phyloP scores from a whole-genome alignment of 768 basidiomycete genomes.

The Roridomyces roridus region DNA sequence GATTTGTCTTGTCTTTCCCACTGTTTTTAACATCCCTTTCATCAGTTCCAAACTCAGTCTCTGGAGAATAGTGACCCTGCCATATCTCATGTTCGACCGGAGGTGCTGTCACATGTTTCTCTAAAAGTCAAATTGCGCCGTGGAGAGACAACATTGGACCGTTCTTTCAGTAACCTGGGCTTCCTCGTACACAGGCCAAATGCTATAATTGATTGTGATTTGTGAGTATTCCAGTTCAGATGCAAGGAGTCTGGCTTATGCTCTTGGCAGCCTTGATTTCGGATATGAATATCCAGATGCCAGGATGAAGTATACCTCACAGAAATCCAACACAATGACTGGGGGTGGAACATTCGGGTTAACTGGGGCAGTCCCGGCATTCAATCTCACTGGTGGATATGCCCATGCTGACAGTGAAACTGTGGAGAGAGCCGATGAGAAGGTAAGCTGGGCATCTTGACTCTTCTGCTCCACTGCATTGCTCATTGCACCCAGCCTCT shows the following conservation, averaged over 20 bases:
- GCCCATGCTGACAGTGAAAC: background rate
- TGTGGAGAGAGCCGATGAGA: conserved; percentile 1
- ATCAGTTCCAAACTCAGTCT: conserved; percentile 6
- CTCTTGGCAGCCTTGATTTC: background rate
- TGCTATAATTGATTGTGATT: conserved; percentile 3
- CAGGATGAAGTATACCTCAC: background rate
- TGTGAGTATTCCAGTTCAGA: background rate
- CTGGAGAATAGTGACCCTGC: background rate
- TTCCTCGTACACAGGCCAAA: conserved; percentile 2
- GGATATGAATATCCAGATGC: background rate
- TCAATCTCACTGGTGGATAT: background rate
- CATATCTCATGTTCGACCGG: background rate
- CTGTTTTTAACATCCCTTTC: background rate
- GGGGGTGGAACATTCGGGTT: background rate
- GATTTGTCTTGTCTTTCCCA: too few relatives aligned
- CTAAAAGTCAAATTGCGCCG: background rate
- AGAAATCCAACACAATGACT: background rate
- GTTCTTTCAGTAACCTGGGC: conserved; percentile 10
- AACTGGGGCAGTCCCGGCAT: background rate
- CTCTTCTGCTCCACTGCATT: too few relatives aligned
- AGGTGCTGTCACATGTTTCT: background rate
- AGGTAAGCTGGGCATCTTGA: background rate
- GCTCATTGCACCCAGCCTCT: background rate
- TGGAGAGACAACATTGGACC: background rate
- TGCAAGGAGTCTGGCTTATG: background rate